A percentile compares a stretch with the other conserved stretches of the same genome.
Conservation (phyloP, 257 asterid genomes). For the Lithospermum erythrorhizon region DNA sequence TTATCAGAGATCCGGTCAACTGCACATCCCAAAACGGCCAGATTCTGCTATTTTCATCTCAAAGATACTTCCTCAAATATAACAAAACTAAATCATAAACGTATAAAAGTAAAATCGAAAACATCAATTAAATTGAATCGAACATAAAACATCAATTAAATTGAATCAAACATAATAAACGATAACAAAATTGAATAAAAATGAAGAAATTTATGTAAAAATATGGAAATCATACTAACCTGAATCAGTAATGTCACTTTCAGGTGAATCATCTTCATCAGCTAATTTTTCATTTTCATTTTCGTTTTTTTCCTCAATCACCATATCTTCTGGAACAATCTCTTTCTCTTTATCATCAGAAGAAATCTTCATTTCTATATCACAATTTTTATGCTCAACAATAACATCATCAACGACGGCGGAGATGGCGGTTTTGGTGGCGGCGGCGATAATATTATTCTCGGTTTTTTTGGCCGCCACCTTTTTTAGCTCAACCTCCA, state of each 20-base stretch:
- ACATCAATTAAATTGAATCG: too few species aligned
- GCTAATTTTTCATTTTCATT: constrained; percentile 20
- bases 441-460: too few species aligned
- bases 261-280: constrained; percentile 11
- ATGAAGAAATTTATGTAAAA: too few species aligned
- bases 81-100: too few species aligned
- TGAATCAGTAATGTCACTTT: constrained; percentile 9
- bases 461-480: constrained; percentile 59
- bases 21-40: not conserved
- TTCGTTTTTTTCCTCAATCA: constrained; percentile 23
- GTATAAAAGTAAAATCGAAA: too few species aligned
- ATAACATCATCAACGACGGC: constrained; percentile 5
- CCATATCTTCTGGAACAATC: constrained; percentile 17
- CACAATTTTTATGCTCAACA: constrained; percentile 19
- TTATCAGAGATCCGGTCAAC: not conserved
- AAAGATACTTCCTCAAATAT: not conserved
- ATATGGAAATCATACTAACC: not conserved
- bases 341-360: not conserved
- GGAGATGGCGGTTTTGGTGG: too few species aligned
- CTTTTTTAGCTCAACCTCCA: constrained; percentile 54
- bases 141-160: too few species aligned
- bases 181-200: too few species aligned
- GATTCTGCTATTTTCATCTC: not conserved
- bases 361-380: not conserved
- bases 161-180: too few species aligned